Evolutionary conservation across 495 filamentous ascomycete genomes (phyloP).

Genomic region (Aspergillus ellipticus): DNA sequence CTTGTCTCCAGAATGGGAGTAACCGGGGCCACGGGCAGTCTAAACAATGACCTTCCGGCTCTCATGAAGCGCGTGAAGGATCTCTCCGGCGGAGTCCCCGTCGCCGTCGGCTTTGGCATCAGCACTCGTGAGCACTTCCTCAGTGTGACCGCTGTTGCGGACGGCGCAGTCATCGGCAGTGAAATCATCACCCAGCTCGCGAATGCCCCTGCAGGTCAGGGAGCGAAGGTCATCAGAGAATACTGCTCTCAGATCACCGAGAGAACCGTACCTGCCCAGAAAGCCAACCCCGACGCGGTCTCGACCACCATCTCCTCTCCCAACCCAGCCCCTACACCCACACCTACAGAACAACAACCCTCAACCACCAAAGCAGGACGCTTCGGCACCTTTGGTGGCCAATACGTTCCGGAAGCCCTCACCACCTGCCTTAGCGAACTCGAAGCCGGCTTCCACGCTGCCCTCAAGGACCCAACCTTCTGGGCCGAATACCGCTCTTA

Average conservation of each 20-base stretch:
- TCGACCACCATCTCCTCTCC: not conserved
- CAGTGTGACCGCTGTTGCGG: slow-evolving; percentile 65
- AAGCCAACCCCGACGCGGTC: not conserved
- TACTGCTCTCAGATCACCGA: not conserved
- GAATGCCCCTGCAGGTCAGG: slow-evolving; percentile 3
- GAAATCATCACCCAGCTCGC: slow-evolving; percentile 58
- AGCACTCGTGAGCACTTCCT: slow-evolving; percentile 83
- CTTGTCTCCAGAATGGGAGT: slow-evolving; percentile 88
- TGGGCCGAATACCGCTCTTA: slow-evolving; percentile 97
- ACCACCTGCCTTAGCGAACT: slow-evolving; percentile 96
- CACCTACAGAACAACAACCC: too few relatives aligned
- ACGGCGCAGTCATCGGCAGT: slow-evolving; percentile 86
- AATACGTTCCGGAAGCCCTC: slow-evolving; percentile 95
- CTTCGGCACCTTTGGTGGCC: slow-evolving; percentile 97
- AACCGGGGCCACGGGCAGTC: slow-evolving; percentile 69
- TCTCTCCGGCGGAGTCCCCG: slow-evolving; percentile 68
- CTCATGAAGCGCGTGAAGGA: slow-evolving; percentile 73
- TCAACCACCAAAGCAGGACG: slow-evolving; percentile 36
- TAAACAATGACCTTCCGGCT: slow-evolving; percentile 67
- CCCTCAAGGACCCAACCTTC: slow-evolving; percentile 81
- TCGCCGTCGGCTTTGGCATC: slow-evolving; percentile 83
- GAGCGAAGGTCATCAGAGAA: not conserved
- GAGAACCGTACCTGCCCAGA: not conserved
- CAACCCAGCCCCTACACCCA: too few relatives aligned
- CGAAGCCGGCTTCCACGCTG: slow-evolving; percentile 83